A percentile compares a stretch with the other conserved stretches of the same genome.
Evolutionary conservation across 208 protist genomes (phyloP).

Genomic region (Herpetomonas samuelpessoai): DNA sequence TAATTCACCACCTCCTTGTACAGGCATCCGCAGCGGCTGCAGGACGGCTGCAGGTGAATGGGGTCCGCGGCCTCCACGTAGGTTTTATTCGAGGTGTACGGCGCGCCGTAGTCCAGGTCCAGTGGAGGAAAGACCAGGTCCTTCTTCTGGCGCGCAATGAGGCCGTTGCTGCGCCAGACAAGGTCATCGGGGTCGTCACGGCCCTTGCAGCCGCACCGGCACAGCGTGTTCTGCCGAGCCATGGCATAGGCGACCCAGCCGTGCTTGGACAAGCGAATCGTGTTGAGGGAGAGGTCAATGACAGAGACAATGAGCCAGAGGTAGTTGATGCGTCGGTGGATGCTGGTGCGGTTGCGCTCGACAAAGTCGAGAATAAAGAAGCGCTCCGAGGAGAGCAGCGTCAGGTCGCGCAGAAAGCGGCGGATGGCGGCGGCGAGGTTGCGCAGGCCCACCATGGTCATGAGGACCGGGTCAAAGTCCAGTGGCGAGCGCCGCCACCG

Average conservation of each 20-base stretch:
- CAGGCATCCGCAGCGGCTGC: conserved; percentile 68
- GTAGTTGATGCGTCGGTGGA: conserved; percentile 58
- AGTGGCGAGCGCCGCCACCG: conserved; percentile 44
- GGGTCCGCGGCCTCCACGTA: conserved; percentile 85
- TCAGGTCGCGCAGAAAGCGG: conserved; percentile 69
- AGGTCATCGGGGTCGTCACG: conserved; percentile 34
- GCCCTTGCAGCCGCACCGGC: conserved; percentile 55
- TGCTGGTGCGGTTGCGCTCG: conserved; percentile 45
- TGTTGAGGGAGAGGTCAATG: conserved; percentile 81
- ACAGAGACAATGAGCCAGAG: conserved; percentile 66
- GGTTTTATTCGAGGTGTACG: conserved; percentile 49
- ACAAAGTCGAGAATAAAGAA: conserved; percentile 49
- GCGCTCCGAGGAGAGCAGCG: conserved; percentile 63
- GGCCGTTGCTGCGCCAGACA: conserved; percentile 40
- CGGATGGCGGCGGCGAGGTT: conserved; percentile 60
- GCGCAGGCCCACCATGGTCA: conserved; percentile 69
- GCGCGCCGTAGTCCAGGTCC: conserved; percentile 82
- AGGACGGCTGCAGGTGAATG: conserved; percentile 55
- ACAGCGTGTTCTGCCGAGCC: conserved; percentile 50
- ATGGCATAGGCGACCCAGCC: conserved; percentile 79
- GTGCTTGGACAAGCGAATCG: conserved; percentile 47
- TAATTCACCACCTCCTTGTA: conserved; percentile 31
- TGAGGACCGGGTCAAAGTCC: conserved; percentile 63
- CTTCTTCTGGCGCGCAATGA: conserved; percentile 55
- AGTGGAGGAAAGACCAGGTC: conserved; percentile 72